phyloP scores from a whole-genome alignment of 768 basidiomycete species.

The Daedaleopsis sinensis region DNA sequence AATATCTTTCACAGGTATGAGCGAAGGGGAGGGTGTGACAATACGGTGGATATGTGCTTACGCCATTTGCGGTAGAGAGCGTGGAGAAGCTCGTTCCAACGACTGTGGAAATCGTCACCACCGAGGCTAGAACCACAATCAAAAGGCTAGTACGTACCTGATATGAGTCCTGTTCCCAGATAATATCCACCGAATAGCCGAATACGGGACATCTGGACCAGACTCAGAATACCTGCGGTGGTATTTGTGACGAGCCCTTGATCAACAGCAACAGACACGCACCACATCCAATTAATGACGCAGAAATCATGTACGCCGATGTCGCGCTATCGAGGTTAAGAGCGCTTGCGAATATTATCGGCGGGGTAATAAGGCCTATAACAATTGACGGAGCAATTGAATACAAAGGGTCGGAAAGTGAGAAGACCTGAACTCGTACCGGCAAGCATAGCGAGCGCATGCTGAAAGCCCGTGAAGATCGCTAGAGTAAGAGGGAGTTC shows the following conservation, averaged over 20 bases:
- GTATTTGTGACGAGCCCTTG: neutral
- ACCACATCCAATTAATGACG: constrained; percentile 79
- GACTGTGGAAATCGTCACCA: constrained; percentile 36
- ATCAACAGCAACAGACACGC: constrained; percentile 20
- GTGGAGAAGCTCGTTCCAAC: constrained; percentile 85
- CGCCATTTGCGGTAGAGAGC: constrained; percentile 42
- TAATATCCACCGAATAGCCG: constrained; percentile 64
- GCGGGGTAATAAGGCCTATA: constrained; percentile 74
- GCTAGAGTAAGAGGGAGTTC: constrained; percentile 76
- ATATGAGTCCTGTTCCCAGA: constrained; percentile 77
- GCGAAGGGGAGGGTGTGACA: neutral
- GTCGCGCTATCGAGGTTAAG: constrained; percentile 59
- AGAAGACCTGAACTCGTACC: too few species aligned
- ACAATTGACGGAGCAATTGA: too few species aligned
- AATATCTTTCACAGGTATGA: constrained; percentile 54
- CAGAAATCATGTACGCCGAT: constrained; percentile 80
- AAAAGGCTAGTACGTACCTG: constrained; percentile 22
- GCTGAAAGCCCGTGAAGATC: constrained; percentile 72
- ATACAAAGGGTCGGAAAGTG: too few species aligned
- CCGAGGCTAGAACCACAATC: too few species aligned
- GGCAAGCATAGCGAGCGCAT: constrained; percentile 82
- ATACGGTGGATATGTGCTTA: neutral
- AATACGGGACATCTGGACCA: constrained; percentile 78
- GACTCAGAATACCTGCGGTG: constrained; percentile 63
- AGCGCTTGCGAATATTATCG: constrained; percentile 74